Conservation (phyloP, 1,284 basidiomycete genomes). For the Heterobasidion parviporum region DNA sequence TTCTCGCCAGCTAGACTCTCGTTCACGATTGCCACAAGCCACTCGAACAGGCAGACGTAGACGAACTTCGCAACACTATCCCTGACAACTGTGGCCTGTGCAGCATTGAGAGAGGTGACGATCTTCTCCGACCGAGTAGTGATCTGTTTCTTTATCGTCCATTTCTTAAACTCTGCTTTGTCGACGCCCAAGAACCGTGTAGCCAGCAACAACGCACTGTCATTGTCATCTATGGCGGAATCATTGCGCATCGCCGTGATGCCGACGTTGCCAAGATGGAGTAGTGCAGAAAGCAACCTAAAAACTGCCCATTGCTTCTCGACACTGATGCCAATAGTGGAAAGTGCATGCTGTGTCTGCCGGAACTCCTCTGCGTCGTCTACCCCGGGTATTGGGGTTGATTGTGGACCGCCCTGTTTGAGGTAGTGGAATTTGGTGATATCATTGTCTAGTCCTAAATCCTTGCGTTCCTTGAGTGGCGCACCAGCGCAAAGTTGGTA, state of each 20-base stretch:
- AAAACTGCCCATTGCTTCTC: conserved; percentile 99
- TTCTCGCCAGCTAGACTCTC: conserved; percentile 90
- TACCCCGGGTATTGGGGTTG: conserved; percentile 84
- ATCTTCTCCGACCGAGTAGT: conserved; percentile 95
- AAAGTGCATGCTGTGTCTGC: conserved; percentile 88
- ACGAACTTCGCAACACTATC: conserved; percentile 99
- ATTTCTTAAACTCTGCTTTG: conserved; percentile 94
- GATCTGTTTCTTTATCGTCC: conserved; percentile 98
- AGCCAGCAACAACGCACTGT: conserved; percentile 74
- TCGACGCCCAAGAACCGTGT: conserved; percentile 89
- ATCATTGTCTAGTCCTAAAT: conserved; percentile 84
- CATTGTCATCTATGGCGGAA: conserved; percentile 79
- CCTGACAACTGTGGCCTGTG: conserved; percentile 91
- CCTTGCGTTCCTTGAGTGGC: conserved; percentile 91
- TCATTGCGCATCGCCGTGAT: conserved; percentile 80
- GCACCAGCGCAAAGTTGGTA: conserved; percentile 98
- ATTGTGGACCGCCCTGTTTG: conserved; percentile 85
- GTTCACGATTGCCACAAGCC: conserved; percentile 96
- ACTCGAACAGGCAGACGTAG: conserved; percentile 98
- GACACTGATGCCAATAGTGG: conserved; percentile 94
- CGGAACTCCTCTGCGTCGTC: conserved; percentile 96
- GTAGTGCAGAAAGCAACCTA: conserved; percentile 84
- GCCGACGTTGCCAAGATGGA: conserved; percentile 96
- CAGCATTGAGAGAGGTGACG: conserved; percentile 75
- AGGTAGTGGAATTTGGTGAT: conserved; percentile 88